These are phyloP conservation scores for Cyphellophora europaea DNA, from an alignment of 2,329 filamentous ascomycete genomes.

Conservation along the genomic window DNA sequence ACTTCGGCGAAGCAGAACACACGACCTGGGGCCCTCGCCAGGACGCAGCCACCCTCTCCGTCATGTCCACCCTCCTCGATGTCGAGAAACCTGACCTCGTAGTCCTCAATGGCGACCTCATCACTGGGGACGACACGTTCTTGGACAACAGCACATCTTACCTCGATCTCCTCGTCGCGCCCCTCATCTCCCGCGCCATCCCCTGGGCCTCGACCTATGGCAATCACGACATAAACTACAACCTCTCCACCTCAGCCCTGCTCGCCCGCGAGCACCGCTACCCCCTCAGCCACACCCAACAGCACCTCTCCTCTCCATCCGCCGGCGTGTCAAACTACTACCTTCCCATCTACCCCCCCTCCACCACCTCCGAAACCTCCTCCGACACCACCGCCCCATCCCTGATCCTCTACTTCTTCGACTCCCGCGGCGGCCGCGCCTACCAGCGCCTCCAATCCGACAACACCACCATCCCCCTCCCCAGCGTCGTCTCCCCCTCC, in stretches of 20 bases:
- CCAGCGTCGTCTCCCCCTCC: constrained; percentile 14
- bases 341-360: constrained; percentile 40
- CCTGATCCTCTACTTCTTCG: constrained; percentile 63
- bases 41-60: constrained; percentile 47
- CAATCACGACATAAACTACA: constrained; percentile 58
- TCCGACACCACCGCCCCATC: constrained; percentile 28
- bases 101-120: constrained; percentile 62
- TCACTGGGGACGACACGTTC: constrained; percentile 57
- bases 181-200: constrained; percentile 45
- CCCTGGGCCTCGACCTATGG: constrained; percentile 62
- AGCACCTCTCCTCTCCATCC: no score
- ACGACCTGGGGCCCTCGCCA: constrained; percentile 38
- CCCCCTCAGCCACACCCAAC: constrained; percentile 35
- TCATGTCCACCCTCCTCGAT: constrained; percentile 51
- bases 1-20: constrained; percentile 55
- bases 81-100: constrained; percentile 50
- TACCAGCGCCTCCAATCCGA: constrained; percentile 39
- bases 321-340: constrained; percentile 48
- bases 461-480: no score
- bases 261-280: constrained; percentile 28
- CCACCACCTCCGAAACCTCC: constrained; percentile 25
- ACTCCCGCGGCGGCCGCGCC: constrained; percentile 50
- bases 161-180: constrained; percentile 50
- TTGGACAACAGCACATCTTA: constrained; percentile 47
- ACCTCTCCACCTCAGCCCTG: constrained; percentile 41